Evolutionary conservation across 163 green algal genomes (phyloP), one percentile per base, ranked within the genome.

Genomic region (Smithsoniella earleae): DNA sequence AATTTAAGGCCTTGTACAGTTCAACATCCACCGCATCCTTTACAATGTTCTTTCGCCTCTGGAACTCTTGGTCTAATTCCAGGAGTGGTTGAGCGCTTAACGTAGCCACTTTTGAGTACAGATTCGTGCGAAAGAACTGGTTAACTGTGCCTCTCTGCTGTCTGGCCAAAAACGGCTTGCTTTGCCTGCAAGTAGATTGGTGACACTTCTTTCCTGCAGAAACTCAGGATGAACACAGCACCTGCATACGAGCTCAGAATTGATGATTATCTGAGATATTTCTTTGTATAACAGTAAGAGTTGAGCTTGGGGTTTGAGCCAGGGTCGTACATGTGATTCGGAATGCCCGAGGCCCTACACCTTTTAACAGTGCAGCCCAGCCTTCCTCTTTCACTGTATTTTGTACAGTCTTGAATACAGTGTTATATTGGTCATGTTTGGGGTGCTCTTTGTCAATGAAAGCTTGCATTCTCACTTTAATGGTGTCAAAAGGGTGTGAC

Each of bases 401-500:
- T 16, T 18, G 27, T n/a, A 36, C 34, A 22, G 58, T 34, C n/a
- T 34, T 69, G 0, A 36, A 37, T 30, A 69, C 27, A n/a, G 27
- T 69, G 58, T 34, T 69, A 33, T 69, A 69, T 6, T 31, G 20
- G 58, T 5, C 16, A 36, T 69, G 58, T 16, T 38, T 33, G 5
- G 58, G 58, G 25, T 69, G 58, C 5, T 69, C 58, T 34, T 45
- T 69, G 58, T 69, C 58, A 6, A 69, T 34, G 34, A 69, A 69
- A 18, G 58, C 58, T 69, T 69, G 58, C 58, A 69, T 69, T 30
- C 58, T 22, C 58, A 69, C 58, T 76, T 93, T 93, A 45, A 91
- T 84, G 0, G 92, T 96, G 84, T 97, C 92, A 74, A 89, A 86
- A 1, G 92, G 92, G 62, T 97, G 92, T 1, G 89, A 93, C n/a